phyloP scores from a whole-genome alignment of 345 rosid species.

The Psidium guajava region DNA sequence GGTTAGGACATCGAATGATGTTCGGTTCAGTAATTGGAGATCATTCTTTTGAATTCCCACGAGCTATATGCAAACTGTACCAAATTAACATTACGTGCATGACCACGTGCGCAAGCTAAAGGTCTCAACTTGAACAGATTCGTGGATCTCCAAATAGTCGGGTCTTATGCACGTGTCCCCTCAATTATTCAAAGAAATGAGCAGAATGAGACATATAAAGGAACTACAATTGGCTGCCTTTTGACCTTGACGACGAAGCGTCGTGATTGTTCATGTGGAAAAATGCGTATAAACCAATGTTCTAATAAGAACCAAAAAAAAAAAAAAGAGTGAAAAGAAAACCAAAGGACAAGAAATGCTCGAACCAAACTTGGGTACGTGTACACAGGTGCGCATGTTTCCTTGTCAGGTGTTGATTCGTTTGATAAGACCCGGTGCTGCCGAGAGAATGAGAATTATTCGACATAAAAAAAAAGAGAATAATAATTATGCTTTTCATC shows the following conservation, averaged over 20 bases:
- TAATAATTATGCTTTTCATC: no score
- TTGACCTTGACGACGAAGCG: not conserved
- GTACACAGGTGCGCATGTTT: no score
- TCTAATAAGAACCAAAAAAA: no score
- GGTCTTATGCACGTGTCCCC: not conserved
- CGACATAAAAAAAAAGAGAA: no score
- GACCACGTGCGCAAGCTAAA: rapidly evolving
- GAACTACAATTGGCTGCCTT: not conserved
- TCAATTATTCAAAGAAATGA: not conserved
- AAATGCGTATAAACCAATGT: not conserved
- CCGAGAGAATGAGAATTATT: no score
- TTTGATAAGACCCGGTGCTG: no score
- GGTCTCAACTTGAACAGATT: not conserved
- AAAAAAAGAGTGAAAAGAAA: no score
- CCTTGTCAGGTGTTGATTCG: no score
- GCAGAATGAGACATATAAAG: not conserved
- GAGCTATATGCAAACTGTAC: no score
- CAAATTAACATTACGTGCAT: no score
- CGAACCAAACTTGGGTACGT: no score
- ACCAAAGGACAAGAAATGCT: no score
- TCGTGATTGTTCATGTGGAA: not conserved
- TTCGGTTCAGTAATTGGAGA: not conserved
- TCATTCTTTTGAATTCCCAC: not conserved
- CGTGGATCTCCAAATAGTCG: not conserved
- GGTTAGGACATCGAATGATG: not conserved